Percentiles rank a stretch among this genome's conserved stretches.
These are phyloP conservation scores for Lentithecium fluviatile DNA, from an alignment of 495 filamentous ascomycete genomes.

Conservation along the genomic window DNA sequence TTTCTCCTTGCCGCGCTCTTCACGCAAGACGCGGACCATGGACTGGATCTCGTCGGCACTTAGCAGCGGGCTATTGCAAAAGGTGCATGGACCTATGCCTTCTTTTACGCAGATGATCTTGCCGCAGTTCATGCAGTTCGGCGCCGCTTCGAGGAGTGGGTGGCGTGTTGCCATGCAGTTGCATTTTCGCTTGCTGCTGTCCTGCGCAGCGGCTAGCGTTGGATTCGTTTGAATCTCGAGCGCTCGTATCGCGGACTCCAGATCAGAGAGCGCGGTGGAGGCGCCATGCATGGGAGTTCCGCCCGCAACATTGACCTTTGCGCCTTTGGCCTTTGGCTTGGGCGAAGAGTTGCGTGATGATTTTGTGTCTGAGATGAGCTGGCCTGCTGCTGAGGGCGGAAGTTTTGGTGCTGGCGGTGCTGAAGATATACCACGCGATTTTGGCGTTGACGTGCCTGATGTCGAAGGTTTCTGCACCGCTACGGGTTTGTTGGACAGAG, in stretches of 20 bases:
- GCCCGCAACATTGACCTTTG: constrained; percentile 67
- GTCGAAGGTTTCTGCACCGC: constrained; percentile 43
- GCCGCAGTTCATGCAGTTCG: constrained; percentile 89
- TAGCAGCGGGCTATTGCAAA: constrained; percentile 74
- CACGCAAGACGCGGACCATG: constrained; percentile 83
- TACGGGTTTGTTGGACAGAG: constrained; percentile 45
- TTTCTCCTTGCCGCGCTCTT: constrained; percentile 81
- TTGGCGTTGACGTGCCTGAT: constrained; percentile 17
- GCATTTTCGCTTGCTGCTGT: constrained; percentile 60
- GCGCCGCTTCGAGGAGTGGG: constrained; percentile 78
- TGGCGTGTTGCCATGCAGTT: constrained; percentile 83
- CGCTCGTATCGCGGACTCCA: constrained; percentile 87
- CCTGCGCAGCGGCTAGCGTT: constrained; percentile 50
- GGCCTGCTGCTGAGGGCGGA: constrained; percentile 69
- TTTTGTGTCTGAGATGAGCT: constrained; percentile 70
- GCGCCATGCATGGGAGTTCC: constrained; percentile 74
- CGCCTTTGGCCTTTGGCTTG: constrained; percentile 57
- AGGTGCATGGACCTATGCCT: constrained; percentile 91
- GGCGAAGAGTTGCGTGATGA: constrained; percentile 56
- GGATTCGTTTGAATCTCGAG: constrained; percentile 91
- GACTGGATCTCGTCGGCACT: constrained; percentile 67
- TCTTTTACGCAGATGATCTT: constrained; percentile 97
- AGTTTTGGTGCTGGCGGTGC: constrained; percentile 46
- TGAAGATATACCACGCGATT: constrained; percentile 23
- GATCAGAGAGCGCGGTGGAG: constrained; percentile 72